Base-by-base conservation (phyloP, 192 early-diverging fungal genomes). In the Coemansia sp. region DNA sequence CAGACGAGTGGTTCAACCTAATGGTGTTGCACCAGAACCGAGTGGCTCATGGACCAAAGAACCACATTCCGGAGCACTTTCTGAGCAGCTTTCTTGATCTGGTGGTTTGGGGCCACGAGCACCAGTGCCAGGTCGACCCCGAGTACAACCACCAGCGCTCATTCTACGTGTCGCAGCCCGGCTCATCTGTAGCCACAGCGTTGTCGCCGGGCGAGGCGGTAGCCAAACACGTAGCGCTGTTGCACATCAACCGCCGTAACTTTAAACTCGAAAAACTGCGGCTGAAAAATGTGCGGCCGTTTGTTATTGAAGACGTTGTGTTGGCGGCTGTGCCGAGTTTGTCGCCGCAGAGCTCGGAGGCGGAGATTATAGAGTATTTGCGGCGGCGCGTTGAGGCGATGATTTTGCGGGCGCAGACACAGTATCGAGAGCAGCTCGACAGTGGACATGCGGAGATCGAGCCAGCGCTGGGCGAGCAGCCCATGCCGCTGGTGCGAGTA, bases 101-200 rank as follows among this genome's bases (percentile, higher is more conserved):
- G 16, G 82, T 96, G 10, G 56, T 98, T 3, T 98, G 96, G 96
- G 96, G 96, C 5, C 96, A 98, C 68, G 96, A 98, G 80, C 96
- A 98, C 77, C 94, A 98, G 67, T 98, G 94, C 68, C 74, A 82
- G 45, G 88, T 97, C 12, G 88, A 92, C 41, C 91, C 92, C 1
- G 85, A 84, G 50, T 75, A 83, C 62, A 90, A 87, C 69, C 79
- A 83, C 12, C 75, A 85, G 19, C 72, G 82, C 54, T 77, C 80
- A 6, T 94, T 94, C 61, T 85, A 88, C 45, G 87, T 98, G 11
- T 90, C 89, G 6, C 96, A 98, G 59, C 96, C 96, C 0, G 96
- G 96, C 0, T 94, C 92, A 1, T 94, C 93, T 1, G 87, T 98
- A 3, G 94, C 94, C 3, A 98, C 96, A 1, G 90, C 91, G 57